Evolutionary conservation across 176 grass and related monocot genomes (phyloP).

Genomic region (Phragmites australis): DNA sequence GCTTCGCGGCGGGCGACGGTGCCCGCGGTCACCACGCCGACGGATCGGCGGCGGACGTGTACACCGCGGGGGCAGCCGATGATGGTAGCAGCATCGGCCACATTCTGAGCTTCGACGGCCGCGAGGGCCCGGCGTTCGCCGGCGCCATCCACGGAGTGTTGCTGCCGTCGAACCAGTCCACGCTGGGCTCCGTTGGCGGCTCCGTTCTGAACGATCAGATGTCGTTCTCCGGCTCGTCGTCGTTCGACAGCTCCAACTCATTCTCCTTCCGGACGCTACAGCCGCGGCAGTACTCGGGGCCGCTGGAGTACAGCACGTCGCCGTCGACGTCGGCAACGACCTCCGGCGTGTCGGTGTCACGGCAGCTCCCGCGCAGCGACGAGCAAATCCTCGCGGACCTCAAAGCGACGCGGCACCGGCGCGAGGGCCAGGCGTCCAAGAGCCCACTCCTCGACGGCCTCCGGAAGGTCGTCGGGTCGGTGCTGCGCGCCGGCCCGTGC

Average conservation of each 20-base stretch:
- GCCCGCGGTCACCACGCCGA: not conserved
- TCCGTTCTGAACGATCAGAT: slow-evolving; percentile 31
- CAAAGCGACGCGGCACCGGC: slow-evolving; percentile 34
- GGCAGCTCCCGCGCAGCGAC: slow-evolving; percentile 44
- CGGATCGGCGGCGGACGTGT: not conserved
- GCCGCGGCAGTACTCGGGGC: slow-evolving; percentile 44
- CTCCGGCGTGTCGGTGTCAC: slow-evolving; percentile 38
- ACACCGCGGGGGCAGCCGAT: not conserved
- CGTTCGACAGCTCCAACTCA: slow-evolving; percentile 77
- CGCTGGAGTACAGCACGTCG: slow-evolving; percentile 38
- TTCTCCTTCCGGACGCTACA: slow-evolving; percentile 87
- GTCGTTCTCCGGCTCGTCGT: slow-evolving; percentile 59
- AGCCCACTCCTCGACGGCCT: slow-evolving; percentile 43
- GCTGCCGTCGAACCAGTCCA: slow-evolving; percentile 69
- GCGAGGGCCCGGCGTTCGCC: slow-evolving; percentile 7
- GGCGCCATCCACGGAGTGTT: slow-evolving; percentile 75
- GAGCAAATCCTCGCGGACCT: slow-evolving; percentile 55
- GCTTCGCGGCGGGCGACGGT: slow-evolving; percentile 21
- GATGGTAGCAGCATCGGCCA: slow-evolving; percentile 26
- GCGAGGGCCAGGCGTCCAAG: slow-evolving; percentile 26
- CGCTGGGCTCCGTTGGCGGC: slow-evolving; percentile 34
- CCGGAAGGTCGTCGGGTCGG: slow-evolving; percentile 27
- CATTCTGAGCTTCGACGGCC: slow-evolving; percentile 45
- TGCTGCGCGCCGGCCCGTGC: slow-evolving; percentile 11
- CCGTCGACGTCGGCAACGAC: slow-evolving; percentile 44